These are phyloP conservation scores for Hsuehochloa calcarea DNA, from an alignment of 176 grass and related monocot species.

Conservation along the genomic window DNA sequence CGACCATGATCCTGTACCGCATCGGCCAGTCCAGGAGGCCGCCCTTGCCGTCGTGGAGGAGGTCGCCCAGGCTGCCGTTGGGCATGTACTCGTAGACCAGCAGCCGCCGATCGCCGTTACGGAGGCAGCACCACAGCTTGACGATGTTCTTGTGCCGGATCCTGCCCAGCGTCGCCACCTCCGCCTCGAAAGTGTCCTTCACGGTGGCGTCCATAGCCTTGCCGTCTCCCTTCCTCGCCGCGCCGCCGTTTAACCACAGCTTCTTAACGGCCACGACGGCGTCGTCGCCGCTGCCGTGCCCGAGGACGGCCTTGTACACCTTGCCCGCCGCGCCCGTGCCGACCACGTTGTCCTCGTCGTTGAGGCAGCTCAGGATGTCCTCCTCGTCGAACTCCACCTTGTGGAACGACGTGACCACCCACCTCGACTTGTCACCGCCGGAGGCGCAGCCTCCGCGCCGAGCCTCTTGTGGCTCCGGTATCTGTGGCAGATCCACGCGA, in stretches of 20 bases:
- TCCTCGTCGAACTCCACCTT: conserved; percentile 51
- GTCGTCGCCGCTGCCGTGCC: not conserved
- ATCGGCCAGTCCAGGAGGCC: conserved; percentile 53
- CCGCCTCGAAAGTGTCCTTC: conserved; percentile 50
- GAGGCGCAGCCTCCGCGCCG: not conserved
- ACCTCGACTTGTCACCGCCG: conserved; percentile 28
- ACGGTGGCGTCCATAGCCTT: not conserved
- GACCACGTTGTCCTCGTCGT: conserved; percentile 61
- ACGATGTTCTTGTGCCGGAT: conserved; percentile 89
- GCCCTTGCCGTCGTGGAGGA: conserved; percentile 63
- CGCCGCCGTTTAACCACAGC: conserved; percentile 20
- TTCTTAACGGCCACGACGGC: conserved; percentile 56
- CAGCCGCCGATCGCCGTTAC: conserved; percentile 49
- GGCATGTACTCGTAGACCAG: conserved; percentile 92
- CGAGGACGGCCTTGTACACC: conserved; percentile 54
- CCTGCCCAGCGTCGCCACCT: conserved; percentile 64
- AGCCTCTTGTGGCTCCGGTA: not conserved
- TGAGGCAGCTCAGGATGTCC: conserved; percentile 50
- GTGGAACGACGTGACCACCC: conserved; percentile 57
- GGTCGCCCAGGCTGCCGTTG: conserved; percentile 73
- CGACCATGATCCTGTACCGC: conserved; percentile 52
- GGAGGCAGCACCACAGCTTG: conserved; percentile 75
- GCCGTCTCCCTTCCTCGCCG: not conserved
- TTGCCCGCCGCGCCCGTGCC: conserved; percentile 58
- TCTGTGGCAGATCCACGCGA: conserved; percentile 39